Base-by-base conservation (phyloP, 2,329 filamentous ascomycete species). In the Cercospora sojina region DNA sequence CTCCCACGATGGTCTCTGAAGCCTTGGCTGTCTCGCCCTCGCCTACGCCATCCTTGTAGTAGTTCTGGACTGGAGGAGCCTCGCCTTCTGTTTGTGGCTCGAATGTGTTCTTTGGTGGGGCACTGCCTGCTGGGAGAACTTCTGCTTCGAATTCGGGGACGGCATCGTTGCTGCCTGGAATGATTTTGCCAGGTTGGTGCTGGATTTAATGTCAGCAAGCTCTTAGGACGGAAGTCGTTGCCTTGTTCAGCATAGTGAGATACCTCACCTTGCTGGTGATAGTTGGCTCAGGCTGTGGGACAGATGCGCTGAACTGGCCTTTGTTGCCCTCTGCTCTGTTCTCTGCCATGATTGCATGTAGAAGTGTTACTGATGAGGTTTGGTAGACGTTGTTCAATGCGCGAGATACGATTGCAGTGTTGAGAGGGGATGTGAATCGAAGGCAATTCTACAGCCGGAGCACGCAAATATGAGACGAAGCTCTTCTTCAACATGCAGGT, bases 131-230 rank as follows among this genome's bases (percentile, higher is more conserved):
- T 0, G 88, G 83, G 38, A 87, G 79, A 1, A 83, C 84, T 55
- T 92, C 71, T 25, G 86, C 84, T 72, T 84, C 81, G 81, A 90
- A 92, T 74, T 90, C 89, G 20, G 87, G 87, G 12, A 78, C 74
- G 25, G 80, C 79, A 62, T 89, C 87, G 70, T 87, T 86, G 73
- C 85, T 85, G 43, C 59, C 59, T 16, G 59, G 59, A 65, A 87
- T 83, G 67, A 86, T 83, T 71, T 83, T 80, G 61, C 89, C 89
- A 3, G 85, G 84, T 74, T 87, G 82, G 77, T 92, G 89, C 88
- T 91, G 53, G 53, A 13, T 5, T 5, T 7, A 12, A 31, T 12
- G 53, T 57, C 6, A 57, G 71, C 25, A 63, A 55, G n/a, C 57
- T 27, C 18, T 10, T 35, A n/a, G 47, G 31, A 60, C 55, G 18